These are phyloP conservation scores for Fusarium verticillioides DNA, from an alignment of 2,329 filamentous ascomycete genomes.

Conservation along the genomic window DNA sequence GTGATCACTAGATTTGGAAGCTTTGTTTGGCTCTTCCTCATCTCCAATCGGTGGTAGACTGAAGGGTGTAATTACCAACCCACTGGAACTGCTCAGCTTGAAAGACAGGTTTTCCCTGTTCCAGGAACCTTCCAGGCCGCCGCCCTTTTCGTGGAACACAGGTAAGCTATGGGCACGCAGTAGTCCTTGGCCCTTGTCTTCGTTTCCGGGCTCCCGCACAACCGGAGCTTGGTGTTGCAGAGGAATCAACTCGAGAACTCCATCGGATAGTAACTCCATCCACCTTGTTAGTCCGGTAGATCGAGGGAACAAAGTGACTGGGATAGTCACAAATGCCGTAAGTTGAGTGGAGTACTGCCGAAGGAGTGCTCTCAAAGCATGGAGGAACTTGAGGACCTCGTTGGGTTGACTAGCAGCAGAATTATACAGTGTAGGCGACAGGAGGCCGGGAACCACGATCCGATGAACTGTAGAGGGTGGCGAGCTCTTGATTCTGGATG, in stretches of 20 bases:
- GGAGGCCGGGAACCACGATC: constrained; percentile 83
- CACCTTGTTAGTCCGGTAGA: constrained; percentile 80
- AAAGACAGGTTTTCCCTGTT: constrained; percentile 90
- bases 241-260: constrained; percentile 85
- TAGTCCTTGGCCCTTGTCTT: constrained; percentile 82
- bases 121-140: constrained; percentile 74
- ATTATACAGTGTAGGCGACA: constrained; percentile 88
- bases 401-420: constrained; percentile 75
- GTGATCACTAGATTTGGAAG: constrained; percentile 61
- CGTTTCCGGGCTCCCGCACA: constrained; percentile 67
- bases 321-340: constrained; percentile 80
- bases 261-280: constrained; percentile 87
- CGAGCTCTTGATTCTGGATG: constrained; percentile 65
- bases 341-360: constrained; percentile 72
- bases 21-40: constrained; percentile 59
- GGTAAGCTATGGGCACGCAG: constrained; percentile 85
- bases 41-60: constrained; percentile 88
- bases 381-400: constrained; percentile 82
- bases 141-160: constrained; percentile 87
- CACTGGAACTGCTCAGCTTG: constrained; percentile 81
- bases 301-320: constrained; percentile 82
- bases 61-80: constrained; percentile 87
- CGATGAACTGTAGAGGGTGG: constrained; percentile 76
- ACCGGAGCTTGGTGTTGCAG: constrained; percentile 66
- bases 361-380: constrained; percentile 79